Evolutionary conservation across 176 grass and related monocot species (phyloP).

Genomic region (Canna indica): DNA sequence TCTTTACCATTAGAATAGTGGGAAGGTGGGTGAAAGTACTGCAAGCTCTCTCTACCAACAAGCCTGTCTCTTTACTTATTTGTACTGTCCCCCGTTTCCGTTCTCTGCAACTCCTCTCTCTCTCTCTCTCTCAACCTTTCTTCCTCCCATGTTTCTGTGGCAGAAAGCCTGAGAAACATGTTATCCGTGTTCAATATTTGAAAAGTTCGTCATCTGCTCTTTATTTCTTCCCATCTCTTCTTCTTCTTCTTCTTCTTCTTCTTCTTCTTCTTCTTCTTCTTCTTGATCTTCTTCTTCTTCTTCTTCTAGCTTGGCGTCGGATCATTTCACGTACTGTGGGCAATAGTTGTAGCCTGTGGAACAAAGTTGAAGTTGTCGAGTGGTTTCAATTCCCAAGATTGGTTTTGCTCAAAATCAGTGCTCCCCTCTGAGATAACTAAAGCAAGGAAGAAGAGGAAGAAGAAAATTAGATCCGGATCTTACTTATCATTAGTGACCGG

Average conservation of each 20-base stretch:
- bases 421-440: no score
- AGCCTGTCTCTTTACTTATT: neutral
- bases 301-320: no score
- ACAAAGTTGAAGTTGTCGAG: neutral
- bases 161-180: neutral
- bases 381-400: neutral
- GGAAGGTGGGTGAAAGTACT: no score
- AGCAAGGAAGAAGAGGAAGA: no score
- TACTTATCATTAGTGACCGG: no score
- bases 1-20: neutral
- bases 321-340: no score
- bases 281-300: no score
- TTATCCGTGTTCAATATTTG: neutral
- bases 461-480: no score
- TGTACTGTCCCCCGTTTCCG: neutral
- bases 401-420: no score
- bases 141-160: neutral
- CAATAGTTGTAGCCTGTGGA: no score
- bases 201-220: neutral
- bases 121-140: neutral
- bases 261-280: neutral
- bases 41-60: no score
- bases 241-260: neutral
- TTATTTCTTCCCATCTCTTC: neutral
- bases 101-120: neutral